Evolutionary conservation across 1,284 basidiomycete species (phyloP).

Genomic region (Meira miltonrushii): DNA sequence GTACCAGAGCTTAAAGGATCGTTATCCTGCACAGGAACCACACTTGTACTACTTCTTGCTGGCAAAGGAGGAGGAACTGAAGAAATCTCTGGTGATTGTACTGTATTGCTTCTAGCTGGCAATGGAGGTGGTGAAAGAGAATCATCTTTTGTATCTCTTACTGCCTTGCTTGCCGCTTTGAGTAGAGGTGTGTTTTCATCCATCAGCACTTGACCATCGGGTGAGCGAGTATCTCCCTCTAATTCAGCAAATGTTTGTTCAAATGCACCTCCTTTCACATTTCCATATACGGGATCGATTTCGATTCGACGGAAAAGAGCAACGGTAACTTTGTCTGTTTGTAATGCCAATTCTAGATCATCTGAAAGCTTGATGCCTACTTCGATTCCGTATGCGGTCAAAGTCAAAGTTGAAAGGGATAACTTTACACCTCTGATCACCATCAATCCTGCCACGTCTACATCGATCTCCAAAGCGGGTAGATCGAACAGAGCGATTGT

Average conservation of each 20-base stretch:
- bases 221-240: not conserved
- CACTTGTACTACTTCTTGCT: no score
- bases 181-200: not conserved
- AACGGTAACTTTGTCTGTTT: not conserved
- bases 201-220: not conserved
- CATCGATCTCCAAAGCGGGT: constrained; percentile 1
- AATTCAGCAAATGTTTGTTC: constrained; percentile 1
- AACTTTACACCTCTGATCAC: not conserved
- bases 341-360: not conserved
- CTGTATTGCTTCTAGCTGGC: not conserved
- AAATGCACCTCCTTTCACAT: not conserved
- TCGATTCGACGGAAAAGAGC: not conserved
- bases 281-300: not conserved
- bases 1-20: no score
- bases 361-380: constrained; percentile 3
- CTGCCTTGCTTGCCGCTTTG: not conserved
- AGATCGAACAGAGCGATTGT: not conserved
- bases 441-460: constrained; percentile 2
- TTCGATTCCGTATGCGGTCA: not conserved
- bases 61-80: no score
- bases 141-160: not conserved
- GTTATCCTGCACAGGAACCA: no score
- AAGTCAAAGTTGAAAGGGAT: not conserved
- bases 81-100: no score
- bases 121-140: not conserved